phyloP scores from a whole-genome alignment of 2,329 filamentous ascomycete species.

The Stylonectria norvegica region DNA sequence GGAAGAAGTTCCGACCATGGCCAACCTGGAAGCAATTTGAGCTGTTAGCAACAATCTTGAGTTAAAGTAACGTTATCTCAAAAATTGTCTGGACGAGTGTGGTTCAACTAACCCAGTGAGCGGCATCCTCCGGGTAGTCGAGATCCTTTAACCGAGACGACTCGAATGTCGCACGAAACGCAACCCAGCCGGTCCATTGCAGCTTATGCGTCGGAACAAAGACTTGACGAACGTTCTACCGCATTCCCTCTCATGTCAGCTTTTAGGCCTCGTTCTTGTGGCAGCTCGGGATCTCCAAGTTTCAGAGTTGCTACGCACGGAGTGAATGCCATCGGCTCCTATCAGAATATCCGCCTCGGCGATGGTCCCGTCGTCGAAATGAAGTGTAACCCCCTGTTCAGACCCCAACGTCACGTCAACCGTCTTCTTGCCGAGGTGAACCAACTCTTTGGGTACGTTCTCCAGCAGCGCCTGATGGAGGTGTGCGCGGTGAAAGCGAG shows the following conservation, averaged over 20 bases:
- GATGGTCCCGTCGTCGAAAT: constrained; percentile 46
- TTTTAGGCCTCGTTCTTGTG: too few relatives aligned
- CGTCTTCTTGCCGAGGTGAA: constrained; percentile 44
- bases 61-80: neutral
- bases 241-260: too few relatives aligned
- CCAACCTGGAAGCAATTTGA: constrained; percentile 8
- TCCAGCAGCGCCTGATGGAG: constrained; percentile 46
- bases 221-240: constrained; percentile 34
- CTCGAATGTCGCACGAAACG: constrained; percentile 44
- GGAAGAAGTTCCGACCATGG: constrained; percentile 33
- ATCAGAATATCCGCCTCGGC: constrained; percentile 46
- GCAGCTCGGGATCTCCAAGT: too few relatives aligned
- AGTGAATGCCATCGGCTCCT: constrained; percentile 53
- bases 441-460: constrained; percentile 38
- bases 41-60: neutral
- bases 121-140: constrained; percentile 39
- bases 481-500: constrained; percentile 47
- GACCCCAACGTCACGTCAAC: constrained; percentile 31
- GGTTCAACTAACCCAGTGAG: constrained; percentile 31
- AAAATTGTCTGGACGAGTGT: neutral
- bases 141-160: constrained; percentile 38
- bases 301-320: constrained; percentile 27
- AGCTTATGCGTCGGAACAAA: constrained; percentile 41
- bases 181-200: constrained; percentile 42
- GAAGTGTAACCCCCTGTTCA: constrained; percentile 29